Percentiles rank a stretch among this genome's conserved stretches.
phyloP scores from a whole-genome alignment of 176 grass and related monocot species.

The Paspalum vaginatum region DNA sequence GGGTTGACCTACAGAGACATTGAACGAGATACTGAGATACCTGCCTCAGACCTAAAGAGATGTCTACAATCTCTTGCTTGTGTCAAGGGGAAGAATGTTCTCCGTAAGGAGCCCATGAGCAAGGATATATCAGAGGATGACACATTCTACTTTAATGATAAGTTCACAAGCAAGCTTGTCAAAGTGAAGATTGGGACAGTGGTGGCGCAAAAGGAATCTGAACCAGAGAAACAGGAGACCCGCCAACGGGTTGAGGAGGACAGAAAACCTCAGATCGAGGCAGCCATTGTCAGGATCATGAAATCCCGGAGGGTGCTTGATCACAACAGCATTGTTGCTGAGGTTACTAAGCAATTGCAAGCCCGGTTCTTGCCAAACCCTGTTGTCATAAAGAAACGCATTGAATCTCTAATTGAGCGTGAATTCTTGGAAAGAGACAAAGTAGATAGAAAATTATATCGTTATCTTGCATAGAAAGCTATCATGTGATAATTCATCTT shows the following conservation, averaged over 20 bases:
- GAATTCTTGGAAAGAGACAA: conserved; percentile 99
- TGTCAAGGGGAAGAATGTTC: conserved; percentile 97
- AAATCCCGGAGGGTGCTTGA: conserved; percentile 88
- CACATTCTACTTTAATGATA: conserved; percentile 89
- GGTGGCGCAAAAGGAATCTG: conserved; percentile 93
- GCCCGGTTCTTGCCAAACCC: conserved; percentile 91
- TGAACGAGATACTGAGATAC: conserved; percentile 80
- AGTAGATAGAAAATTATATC: conserved; percentile 93
- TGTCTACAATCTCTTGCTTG: conserved; percentile 97
- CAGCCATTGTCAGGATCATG: conserved; percentile 96
- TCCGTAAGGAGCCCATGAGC: conserved; percentile 97
- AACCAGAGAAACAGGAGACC: conserved; percentile 96
- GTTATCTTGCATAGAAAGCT: conserved; percentile 79
- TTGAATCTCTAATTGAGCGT: conserved; percentile 92
- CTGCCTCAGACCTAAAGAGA: conserved; percentile 86
- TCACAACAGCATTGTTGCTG: conserved; percentile 93
- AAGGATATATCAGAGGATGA: conserved; percentile 98
- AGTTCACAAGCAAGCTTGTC: conserved; percentile 95
- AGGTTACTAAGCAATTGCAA: conserved; percentile 94
- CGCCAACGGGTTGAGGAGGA: conserved; percentile 96
- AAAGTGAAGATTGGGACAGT: conserved; percentile 98
- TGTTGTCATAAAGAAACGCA: conserved; percentile 95
- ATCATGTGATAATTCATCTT: conserved; percentile 36
- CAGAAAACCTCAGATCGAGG: conserved; percentile 96
- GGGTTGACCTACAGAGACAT: conserved; percentile 78